Evolutionary conservation across 2,329 filamentous ascomycete genomes (phyloP).

Genomic region (Botrytis hyacinthi): DNA sequence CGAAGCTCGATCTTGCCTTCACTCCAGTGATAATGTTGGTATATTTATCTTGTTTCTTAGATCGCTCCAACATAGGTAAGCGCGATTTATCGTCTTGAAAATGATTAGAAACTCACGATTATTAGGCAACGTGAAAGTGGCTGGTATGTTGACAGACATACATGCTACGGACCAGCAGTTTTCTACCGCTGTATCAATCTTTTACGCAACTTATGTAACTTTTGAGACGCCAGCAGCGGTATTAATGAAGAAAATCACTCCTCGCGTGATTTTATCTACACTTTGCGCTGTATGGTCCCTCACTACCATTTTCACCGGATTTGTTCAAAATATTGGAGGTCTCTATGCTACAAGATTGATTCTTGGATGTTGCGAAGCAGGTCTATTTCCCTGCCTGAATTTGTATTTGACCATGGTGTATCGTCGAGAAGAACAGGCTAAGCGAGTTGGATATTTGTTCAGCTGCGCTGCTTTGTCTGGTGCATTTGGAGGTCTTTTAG

Average conservation of each 20-base stretch:
- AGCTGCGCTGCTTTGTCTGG: constrained; percentile 52
- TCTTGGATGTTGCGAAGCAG: constrained; percentile 49
- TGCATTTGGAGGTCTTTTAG: constrained; percentile 53
- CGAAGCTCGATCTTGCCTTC: constrained; percentile 49
- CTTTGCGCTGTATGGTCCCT: constrained; percentile 44
- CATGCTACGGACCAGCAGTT: constrained; percentile 25
- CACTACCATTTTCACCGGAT: constrained; percentile 48
- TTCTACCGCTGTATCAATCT: constrained; percentile 44
- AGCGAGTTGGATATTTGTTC: constrained; percentile 52
- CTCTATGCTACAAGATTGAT: constrained; percentile 48
- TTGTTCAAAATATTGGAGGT: constrained; percentile 44
- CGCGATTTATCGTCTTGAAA: neutral
- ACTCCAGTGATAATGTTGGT: constrained; percentile 55
- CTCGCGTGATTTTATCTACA: constrained; percentile 42
- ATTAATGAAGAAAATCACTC: constrained; percentile 48
- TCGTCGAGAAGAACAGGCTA: constrained; percentile 52
- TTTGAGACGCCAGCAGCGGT: constrained; percentile 50
- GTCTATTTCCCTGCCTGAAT: constrained; percentile 50
- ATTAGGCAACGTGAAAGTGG: constrained; percentile 42
- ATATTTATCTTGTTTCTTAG: constrained; percentile 54
- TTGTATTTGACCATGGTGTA: constrained; percentile 55
- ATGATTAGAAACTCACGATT: constrained; percentile 33
- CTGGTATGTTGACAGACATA: constrained; percentile 29
- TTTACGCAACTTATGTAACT: constrained; percentile 51
- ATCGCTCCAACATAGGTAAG: constrained; percentile 49